Evolutionary conservation across 306 rosid genomes (phyloP).

Genomic region (Crataegus laevigata): DNA sequence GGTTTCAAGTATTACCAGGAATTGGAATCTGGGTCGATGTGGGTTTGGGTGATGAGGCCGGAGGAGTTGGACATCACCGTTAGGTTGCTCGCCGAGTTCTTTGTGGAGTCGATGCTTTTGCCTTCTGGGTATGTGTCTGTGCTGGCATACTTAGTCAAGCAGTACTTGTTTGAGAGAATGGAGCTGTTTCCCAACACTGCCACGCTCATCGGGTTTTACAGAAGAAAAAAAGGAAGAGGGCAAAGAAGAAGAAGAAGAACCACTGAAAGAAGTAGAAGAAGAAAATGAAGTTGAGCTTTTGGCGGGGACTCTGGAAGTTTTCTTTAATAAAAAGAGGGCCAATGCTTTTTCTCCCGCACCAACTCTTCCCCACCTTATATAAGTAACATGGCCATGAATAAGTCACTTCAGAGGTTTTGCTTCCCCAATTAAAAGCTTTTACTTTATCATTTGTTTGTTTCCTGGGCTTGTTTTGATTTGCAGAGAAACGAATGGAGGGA

Average conservation of each 20-base stretch:
- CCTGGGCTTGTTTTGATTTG: neutral
- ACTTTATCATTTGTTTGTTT: no score
- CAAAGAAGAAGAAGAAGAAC: slow-evolving; percentile 19
- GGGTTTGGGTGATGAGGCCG: slow-evolving; percentile 67
- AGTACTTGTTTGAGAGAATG: slow-evolving; percentile 61
- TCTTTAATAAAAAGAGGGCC: slow-evolving; percentile 58
- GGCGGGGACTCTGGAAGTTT: slow-evolving; percentile 90
- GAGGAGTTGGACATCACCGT: slow-evolving; percentile 49
- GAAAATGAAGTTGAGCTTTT: slow-evolving; percentile 17
- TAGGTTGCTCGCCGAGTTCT: slow-evolving; percentile 62
- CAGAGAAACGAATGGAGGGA: no score
- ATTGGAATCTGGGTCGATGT: slow-evolving; percentile 58
- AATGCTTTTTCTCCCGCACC: slow-evolving; percentile 74
- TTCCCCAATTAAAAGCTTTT: neutral
- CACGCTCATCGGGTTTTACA: slow-evolving; percentile 70
- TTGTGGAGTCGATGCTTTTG: slow-evolving; percentile 65
- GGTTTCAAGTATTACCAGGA: slow-evolving; percentile 42
- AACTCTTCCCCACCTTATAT: slow-evolving; percentile 72
- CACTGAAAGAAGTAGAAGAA: slow-evolving; percentile 16
- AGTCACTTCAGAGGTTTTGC: slow-evolving; percentile 56
- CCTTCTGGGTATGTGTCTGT: slow-evolving; percentile 50
- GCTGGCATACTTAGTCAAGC: slow-evolving; percentile 55
- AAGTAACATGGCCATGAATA: slow-evolving; percentile 59
- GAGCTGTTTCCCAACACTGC: slow-evolving; percentile 63
- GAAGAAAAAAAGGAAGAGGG: slow-evolving; percentile 8